Base-by-base conservation (phyloP, 768 basidiomycete species). In the Xerocomellus intermedius region DNA sequence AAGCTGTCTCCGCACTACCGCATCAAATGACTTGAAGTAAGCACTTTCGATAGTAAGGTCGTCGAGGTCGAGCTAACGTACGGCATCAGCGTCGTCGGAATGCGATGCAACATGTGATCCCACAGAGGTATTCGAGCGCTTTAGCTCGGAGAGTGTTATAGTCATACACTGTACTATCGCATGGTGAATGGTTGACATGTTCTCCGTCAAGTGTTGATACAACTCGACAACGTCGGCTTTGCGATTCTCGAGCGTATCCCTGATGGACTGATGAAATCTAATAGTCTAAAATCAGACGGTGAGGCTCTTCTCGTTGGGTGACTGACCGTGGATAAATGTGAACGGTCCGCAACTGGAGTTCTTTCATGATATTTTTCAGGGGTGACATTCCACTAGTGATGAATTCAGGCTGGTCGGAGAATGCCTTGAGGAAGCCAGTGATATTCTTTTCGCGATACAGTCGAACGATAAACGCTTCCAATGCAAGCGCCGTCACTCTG, bases 161-260 rank as follows among this genome's bases (percentile, higher is more conserved):
- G 82, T 88, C 89, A 99, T 97, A 66, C 97, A 98, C 61, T 95
- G 90, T 16, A 97, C 83, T 55, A 99, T 89, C 5, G 88, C 89
- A 47, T 84, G 81, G 66, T 99, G 97, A 42, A 98, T 96, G 39
- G 93, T 89, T n/a, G 79, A 70, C 97, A 98, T 98, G 10, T 83
- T 68, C 49, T 89, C 85, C 0, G 91, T 89, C 71, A 99, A 76
- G 17, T 83, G 80, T 67, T 96, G 94, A 45, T 91, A 86, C 17
- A 99, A 74, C 68, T 99, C 94, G 26, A 98, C 79, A 17, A 98
- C 92, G 65, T 98, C 95, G 2, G 94, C 93, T 61, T 85, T 82
- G 51, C 93, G 84, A 43, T 86, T 82, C 61, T 91, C 87, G 1
- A 98, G 82, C 2, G 87, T 85, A 37, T 83, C 77, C 63, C 94